A percentile compares a stretch with the other conserved stretches of the same genome.
phyloP scores from a whole-genome alignment of 768 basidiomycete genomes.

The Lentinula raphanica region DNA sequence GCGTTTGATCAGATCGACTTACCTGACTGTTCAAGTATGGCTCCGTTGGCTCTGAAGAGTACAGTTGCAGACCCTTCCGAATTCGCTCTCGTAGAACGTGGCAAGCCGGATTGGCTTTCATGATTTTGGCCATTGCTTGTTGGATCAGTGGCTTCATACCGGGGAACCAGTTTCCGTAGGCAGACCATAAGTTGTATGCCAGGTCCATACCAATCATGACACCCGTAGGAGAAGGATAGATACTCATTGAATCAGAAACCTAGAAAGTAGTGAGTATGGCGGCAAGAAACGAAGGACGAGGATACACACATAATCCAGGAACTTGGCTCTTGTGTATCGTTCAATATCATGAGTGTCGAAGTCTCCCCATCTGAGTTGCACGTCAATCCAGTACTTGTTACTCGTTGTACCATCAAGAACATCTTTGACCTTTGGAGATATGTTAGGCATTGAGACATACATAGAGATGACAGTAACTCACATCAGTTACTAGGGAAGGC shows the following conservation, averaged over 20 bases:
- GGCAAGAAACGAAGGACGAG: not conserved
- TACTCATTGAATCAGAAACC: slow-evolving; percentile 97
- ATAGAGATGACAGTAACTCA: slow-evolving; percentile 28
- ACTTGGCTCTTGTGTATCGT: slow-evolving; percentile 97
- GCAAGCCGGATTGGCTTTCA: slow-evolving; percentile 98
- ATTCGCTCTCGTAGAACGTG: slow-evolving; percentile 98
- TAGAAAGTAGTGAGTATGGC: slow-evolving; percentile 19
- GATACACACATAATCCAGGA: slow-evolving; percentile 84
- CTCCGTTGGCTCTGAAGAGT: slow-evolving; percentile 98
- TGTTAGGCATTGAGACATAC: not conserved
- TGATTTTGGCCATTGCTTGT: slow-evolving; percentile 99
- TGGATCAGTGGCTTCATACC: slow-evolving; percentile 97
- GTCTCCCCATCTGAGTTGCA: slow-evolving; percentile 95
- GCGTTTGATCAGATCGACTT: not conserved
- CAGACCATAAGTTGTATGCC: slow-evolving; percentile 98
- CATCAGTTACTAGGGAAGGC: slow-evolving; percentile 92
- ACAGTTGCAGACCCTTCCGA: slow-evolving; percentile 94
- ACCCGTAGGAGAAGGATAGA: slow-evolving; percentile 98
- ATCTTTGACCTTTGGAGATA: slow-evolving; percentile 68
- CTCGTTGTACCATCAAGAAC: slow-evolving; percentile 96
- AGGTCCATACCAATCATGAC: slow-evolving; percentile 99
- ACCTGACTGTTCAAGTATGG: slow-evolving; percentile 97
- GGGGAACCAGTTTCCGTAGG: slow-evolving; percentile 99
- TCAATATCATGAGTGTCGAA: slow-evolving; percentile 99
- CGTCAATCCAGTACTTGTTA: slow-evolving; percentile 98